phyloP scores from a whole-genome alignment of 2,329 filamentous ascomycete species.

The Fusarium gaditjirri region DNA sequence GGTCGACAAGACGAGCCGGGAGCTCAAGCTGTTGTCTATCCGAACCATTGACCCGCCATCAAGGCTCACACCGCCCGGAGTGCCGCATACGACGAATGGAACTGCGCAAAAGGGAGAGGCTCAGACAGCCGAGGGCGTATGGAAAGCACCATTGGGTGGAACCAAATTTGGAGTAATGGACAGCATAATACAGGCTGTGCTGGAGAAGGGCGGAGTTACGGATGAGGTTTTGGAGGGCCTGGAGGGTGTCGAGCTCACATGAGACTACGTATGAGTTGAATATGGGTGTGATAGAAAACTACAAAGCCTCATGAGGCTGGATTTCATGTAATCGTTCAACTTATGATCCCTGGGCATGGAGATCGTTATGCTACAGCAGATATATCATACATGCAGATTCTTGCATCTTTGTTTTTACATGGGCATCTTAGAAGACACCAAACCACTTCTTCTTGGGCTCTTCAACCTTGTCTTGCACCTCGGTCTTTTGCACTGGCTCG shows the following conservation, averaged over 20 bases:
- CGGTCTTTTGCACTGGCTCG: constrained; percentile 47
- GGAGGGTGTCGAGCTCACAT: constrained; percentile 77
- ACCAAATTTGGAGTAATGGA: constrained; percentile 79
- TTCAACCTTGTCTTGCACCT: constrained; percentile 45
- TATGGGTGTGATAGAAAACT: constrained; percentile 6
- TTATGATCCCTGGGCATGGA: constrained; percentile 18
- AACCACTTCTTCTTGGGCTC: constrained; percentile 78
- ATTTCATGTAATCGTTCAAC: constrained; percentile 36
- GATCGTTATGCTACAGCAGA: constrained; percentile 27
- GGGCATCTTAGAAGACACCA: constrained; percentile 74
- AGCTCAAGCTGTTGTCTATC: constrained; percentile 72
- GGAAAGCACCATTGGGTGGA: constrained; percentile 86
- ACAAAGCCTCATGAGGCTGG: constrained; percentile 9
- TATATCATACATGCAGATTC: constrained; percentile 35
- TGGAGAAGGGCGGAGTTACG: constrained; percentile 82
- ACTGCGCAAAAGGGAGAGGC: constrained; percentile 56
- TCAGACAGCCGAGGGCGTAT: constrained; percentile 76
- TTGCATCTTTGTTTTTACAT: constrained; percentile 12
- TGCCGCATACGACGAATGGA: constrained; percentile 70
- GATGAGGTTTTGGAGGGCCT: constrained; percentile 87
- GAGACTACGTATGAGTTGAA: neutral
- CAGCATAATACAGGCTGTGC: constrained; percentile 78
- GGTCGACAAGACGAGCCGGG: constrained; percentile 53
- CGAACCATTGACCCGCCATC: constrained; percentile 81
- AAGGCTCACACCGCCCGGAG: constrained; percentile 75